phyloP scores from a whole-genome alignment of 495 filamentous ascomycete species.

The Hypoxylon lienhwacheense region DNA sequence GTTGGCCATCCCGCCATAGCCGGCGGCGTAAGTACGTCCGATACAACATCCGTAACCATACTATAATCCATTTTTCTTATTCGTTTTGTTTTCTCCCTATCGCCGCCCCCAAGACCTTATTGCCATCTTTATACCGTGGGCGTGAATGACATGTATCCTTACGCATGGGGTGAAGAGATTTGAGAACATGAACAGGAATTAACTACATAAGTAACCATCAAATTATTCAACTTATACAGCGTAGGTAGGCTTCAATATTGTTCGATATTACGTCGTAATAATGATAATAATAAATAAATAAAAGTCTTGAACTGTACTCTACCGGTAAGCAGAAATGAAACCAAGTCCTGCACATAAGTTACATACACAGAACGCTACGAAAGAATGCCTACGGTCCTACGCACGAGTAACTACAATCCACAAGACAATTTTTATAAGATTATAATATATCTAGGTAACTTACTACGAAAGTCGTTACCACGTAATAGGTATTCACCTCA shows the following conservation, averaged over 20 bases:
- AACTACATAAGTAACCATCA: no score
- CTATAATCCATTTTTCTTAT: constrained; percentile 24
- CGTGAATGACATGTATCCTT: constrained; percentile 11
- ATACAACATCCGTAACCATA: constrained; percentile 27
- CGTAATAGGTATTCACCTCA: no score
- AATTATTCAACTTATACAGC: no score
- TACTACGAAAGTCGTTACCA: no score
- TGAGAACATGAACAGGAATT: no score
- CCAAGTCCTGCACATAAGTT: constrained; percentile 22
- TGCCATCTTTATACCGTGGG: constrained; percentile 10
- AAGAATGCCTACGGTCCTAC: background rate
- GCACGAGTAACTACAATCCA: background rate
- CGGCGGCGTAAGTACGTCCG: no score
- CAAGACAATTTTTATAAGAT: background rate
- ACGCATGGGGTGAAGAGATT: no score
- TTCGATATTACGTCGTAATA: no score
- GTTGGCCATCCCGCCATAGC: constrained; percentile 23
- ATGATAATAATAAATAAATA: background rate
- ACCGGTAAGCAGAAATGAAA: constrained; percentile 9
- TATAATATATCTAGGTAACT: background rate
- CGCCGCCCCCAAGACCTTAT: background rate
- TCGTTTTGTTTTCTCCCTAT: no score
- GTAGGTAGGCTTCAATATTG: no score
- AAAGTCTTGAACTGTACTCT: no score
- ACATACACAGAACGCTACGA: constrained; percentile 9